Percentiles rank a stretch among this genome's conserved stretches.
Evolutionary conservation across 2,329 filamentous ascomycete genomes (phyloP).

Genomic region (Septoria petroselini): DNA sequence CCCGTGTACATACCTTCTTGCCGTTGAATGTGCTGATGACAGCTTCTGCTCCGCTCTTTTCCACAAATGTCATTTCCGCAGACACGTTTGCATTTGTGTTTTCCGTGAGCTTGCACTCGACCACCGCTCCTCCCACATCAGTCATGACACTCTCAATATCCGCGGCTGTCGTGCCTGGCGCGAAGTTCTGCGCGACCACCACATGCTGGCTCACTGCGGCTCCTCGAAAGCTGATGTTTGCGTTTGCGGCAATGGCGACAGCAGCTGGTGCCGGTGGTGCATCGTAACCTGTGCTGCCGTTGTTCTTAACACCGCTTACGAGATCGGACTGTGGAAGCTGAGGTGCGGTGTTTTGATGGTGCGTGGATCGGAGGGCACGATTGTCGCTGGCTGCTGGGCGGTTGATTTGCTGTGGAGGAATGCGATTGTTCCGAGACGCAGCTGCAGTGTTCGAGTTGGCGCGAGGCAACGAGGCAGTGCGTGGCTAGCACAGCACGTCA

Average conservation of each 20-base stretch:
- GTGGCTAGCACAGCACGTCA: conserved; percentile 17
- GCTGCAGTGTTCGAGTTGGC: conserved; percentile 20
- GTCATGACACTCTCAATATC: conserved; percentile 78
- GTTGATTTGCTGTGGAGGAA: conserved; percentile 18
- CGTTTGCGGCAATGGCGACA: conserved; percentile 29
- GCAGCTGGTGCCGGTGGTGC: conserved; percentile 2
- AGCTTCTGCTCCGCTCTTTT: conserved; percentile 67
- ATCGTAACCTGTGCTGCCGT: conserved; percentile 35
- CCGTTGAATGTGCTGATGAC: conserved; percentile 75
- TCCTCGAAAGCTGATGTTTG: conserved; percentile 68
- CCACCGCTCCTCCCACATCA: conserved; percentile 60
- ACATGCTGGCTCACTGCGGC: conserved; percentile 62
- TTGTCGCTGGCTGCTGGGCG: conserved; percentile 21
- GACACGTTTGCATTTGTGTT: conserved; percentile 69
- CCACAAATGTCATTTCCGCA: conserved; percentile 72
- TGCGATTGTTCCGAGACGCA: conserved; percentile 23
- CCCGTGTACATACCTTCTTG: conserved; percentile 60
- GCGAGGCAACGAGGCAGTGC: conserved; percentile 33
- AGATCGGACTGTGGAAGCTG: conserved; percentile 38
- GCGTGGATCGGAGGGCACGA: conserved; percentile 44
- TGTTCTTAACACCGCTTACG: conserved; percentile 30
- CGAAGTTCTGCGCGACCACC: conserved; percentile 78
- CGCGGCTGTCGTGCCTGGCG: conserved; percentile 73
- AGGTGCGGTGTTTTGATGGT: conserved; percentile 27
- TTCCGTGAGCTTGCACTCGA: conserved; percentile 65